phyloP scores from a whole-genome alignment of 2,329 filamentous ascomycete species.

The Lizonia empirigonia region DNA sequence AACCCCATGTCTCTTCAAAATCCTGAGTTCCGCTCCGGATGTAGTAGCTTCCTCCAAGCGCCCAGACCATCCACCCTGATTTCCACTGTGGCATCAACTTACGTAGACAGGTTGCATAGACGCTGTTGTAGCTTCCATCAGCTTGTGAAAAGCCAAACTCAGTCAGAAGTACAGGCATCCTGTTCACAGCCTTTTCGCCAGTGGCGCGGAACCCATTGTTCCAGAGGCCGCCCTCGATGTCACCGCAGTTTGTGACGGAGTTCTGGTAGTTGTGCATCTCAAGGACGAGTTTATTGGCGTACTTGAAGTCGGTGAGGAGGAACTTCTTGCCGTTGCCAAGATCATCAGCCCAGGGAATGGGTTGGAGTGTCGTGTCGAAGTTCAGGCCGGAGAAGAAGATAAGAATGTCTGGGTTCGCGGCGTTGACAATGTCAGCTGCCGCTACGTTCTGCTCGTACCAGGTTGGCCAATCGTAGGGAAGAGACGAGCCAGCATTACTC shows the following conservation, averaged over 20 bases:
- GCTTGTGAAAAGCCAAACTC: constrained; percentile 61
- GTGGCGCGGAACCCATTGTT: constrained; percentile 61
- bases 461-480: constrained; percentile 61
- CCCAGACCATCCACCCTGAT: constrained; percentile 66
- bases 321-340: constrained; percentile 59
- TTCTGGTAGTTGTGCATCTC: constrained; percentile 68
- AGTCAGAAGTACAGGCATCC: constrained; percentile 62
- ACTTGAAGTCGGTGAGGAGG: constrained; percentile 55
- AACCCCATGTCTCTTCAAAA: constrained; percentile 60
- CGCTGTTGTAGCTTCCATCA: constrained; percentile 55
- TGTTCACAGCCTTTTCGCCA: constrained; percentile 49
- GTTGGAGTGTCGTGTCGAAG: constrained; percentile 62
- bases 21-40: constrained; percentile 55
- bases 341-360: constrained; percentile 57
- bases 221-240: constrained; percentile 55
- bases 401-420: constrained; percentile 58
- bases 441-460: constrained; percentile 61
- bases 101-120: constrained; percentile 60
- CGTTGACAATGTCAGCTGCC: constrained; percentile 58
- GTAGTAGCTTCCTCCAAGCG: constrained; percentile 64
- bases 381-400: constrained; percentile 65
- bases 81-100: constrained; percentile 62
- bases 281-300: constrained; percentile 62
- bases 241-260: constrained; percentile 55
- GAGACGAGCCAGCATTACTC: constrained; percentile 31